These are phyloP conservation scores for Aspergillus quadricinctus DNA, from an alignment of 2,329 filamentous ascomycete species.

Conservation along the genomic window DNA sequence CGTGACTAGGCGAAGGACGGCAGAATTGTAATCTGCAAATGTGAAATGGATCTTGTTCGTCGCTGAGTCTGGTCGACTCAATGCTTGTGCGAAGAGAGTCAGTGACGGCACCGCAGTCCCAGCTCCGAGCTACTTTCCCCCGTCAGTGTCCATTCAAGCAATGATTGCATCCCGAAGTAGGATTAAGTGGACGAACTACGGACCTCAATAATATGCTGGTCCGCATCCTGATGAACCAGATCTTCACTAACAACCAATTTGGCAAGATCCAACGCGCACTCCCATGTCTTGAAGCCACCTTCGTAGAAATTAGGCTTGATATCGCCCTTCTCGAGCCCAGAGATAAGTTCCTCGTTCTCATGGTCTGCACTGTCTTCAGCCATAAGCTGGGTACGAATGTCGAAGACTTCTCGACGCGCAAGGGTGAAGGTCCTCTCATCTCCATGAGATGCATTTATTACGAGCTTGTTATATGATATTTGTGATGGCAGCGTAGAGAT, in stretches of 20 bases:
- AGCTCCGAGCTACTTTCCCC: conserved; percentile 49
- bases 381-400: conserved; percentile 61
- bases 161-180: not conserved
- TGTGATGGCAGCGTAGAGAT: conserved; percentile 54
- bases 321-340: conserved; percentile 52
- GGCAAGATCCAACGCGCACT: conserved; percentile 59
- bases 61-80: conserved; percentile 29
- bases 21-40: conserved; percentile 58
- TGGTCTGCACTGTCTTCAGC: conserved; percentile 48
- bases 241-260: conserved; percentile 27
- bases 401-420: conserved; percentile 58
- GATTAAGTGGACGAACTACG: conserved; percentile 4
- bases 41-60: conserved; percentile 46
- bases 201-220: conserved; percentile 42
- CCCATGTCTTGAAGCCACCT: conserved; percentile 66
- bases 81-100: conserved; percentile 50
- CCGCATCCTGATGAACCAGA: conserved; percentile 6
- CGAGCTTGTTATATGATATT: conserved; percentile 54
- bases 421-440: conserved; percentile 27
- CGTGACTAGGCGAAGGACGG: conserved; percentile 57
- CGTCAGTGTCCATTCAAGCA: not conserved
- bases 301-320: conserved; percentile 60
- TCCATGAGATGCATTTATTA: conserved; percentile 32
- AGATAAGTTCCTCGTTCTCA: conserved; percentile 41
- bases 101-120: conserved; percentile 59